Base-by-base conservation (phyloP, 345 rosid genomes). In the Diplotaxis tenuifolia region DNA sequence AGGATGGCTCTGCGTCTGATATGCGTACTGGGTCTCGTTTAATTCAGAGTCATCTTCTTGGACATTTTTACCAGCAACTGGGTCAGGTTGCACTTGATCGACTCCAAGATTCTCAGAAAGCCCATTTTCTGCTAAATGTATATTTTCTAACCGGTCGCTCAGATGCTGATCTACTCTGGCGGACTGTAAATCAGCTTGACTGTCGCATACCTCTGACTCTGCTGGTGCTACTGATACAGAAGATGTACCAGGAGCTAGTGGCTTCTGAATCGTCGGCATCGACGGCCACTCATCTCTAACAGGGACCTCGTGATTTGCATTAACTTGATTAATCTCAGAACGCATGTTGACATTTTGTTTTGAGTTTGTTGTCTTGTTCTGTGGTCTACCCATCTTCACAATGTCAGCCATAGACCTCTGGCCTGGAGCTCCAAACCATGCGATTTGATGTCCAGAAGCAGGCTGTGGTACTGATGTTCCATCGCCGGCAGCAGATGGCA, bases 331-430 rank as follows among this genome's bases (percentile, higher is more conserved):
- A 40, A 73, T 64, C 21, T 82, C 90, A 72, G 85, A 61, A 20
- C 18, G 58, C 64, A 52, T 59, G 52, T 50, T 45, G 65, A 59
- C 72, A 77, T 65, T 71, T 40, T 50, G 58, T 19, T 8, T 22
- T 15, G 58, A 20, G 66, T 76, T 65, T 2, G 20, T 52, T 36
- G 82, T 71, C 83, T 85, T 90, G 75, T 75, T 82, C 38, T 85
- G 91, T 16, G 96, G 97, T 87, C 84, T 84, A 71, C 99, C 98
- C 99, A 85, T 89, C 86, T 90, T 95, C 78, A 95, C 99, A 78
- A 96, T 84, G 75, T 92, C 98, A 68, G 98, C 98, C 99, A 96
- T 88, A 20, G 98, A 92, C 72, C 78, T 84, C 80, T 96, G 94
- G 64, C 98, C 97, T 7, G 96, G 85, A 65, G 79, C 86, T 76